Evolutionary conservation across 2,329 filamentous ascomycete species (phyloP).

Genomic region (Aureobasidium pullulans): DNA sequence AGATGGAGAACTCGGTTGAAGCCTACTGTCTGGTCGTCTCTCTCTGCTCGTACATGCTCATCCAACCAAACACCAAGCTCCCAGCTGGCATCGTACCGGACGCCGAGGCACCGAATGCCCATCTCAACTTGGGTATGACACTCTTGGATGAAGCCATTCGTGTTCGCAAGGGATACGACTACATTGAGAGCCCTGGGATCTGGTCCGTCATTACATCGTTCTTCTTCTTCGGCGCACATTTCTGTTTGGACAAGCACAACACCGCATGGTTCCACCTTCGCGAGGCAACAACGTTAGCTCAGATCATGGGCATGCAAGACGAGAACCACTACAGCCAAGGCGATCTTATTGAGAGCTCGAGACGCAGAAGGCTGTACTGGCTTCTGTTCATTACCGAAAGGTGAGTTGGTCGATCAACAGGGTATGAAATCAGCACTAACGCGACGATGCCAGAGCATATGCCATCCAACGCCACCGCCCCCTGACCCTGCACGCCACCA

Average conservation of each 20-base stretch:
- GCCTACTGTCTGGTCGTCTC: conserved; percentile 51
- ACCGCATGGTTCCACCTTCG: conserved; percentile 57
- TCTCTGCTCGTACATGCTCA: conserved; percentile 44
- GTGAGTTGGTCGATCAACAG: conserved; percentile 25
- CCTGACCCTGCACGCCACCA: conserved; percentile 54
- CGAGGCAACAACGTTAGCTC: conserved; percentile 54
- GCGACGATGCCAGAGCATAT: conserved; percentile 45
- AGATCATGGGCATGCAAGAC: conserved; percentile 52
- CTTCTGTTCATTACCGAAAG: conserved; percentile 56
- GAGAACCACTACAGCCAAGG: conserved; percentile 47
- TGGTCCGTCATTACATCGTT: conserved; percentile 55
- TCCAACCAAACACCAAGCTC: conserved; percentile 40
- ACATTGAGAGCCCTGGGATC: conserved; percentile 48
- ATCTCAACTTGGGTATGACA: conserved; percentile 42
- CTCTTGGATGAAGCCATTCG: conserved; percentile 53
- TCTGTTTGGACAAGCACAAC: conserved; percentile 54
- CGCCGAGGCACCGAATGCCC: conserved; percentile 40
- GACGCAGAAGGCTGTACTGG: conserved; percentile 54
- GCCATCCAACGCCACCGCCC: conserved; percentile 58
- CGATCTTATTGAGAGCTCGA: conserved; percentile 45
- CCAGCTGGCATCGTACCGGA: conserved; percentile 34
- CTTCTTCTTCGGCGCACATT: conserved; percentile 54
- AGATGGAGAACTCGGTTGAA: conserved; percentile 46
- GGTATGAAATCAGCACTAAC: neutral
- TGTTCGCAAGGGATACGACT: conserved; percentile 50